A percentile compares a stretch with the other conserved stretches of the same genome.
Conservation (phyloP, 140 eudicot genomes). For the Cichorium intybus region DNA sequence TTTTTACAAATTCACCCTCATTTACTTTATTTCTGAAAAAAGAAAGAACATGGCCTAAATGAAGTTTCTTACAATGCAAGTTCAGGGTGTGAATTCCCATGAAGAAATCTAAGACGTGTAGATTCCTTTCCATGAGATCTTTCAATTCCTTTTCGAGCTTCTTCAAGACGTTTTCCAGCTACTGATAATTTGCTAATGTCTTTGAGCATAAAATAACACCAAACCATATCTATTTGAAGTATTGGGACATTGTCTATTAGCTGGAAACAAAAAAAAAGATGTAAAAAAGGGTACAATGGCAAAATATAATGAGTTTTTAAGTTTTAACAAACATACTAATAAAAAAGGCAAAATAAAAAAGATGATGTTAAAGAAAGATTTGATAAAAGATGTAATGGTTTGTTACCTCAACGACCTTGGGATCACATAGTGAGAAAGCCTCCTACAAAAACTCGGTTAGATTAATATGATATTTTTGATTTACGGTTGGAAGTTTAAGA, state of each 20-base stretch:
- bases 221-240: slow-evolving; percentile 88
- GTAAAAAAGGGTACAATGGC: background rate
- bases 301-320: too few species aligned
- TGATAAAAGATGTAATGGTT: background rate
- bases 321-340: background rate
- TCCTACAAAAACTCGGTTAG: slow-evolving; percentile 53
- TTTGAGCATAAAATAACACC: slow-evolving; percentile 98
- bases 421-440: slow-evolving; percentile 82
- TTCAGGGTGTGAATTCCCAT: slow-evolving; percentile 75
- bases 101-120: slow-evolving; percentile 68
- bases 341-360: background rate
- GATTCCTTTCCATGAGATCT: slow-evolving; percentile 83
- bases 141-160: slow-evolving; percentile 81
- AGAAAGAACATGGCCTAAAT: background rate
- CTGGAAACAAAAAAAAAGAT: slow-evolving; percentile 40
- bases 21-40: background rate
- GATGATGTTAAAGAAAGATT: background rate
- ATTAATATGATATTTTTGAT: background rate
- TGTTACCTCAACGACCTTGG: slow-evolving; percentile 68
- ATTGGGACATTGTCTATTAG: slow-evolving; percentile 79
- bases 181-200: slow-evolving; percentile 81
- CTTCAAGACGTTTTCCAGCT: slow-evolving; percentile 85
- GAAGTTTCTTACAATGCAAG: slow-evolving; percentile 70
- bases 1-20: background rate
- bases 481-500: background rate